These are phyloP conservation scores for Gastrodia elata DNA, from an alignment of 106 monocot species.

Conservation along the genomic window DNA sequence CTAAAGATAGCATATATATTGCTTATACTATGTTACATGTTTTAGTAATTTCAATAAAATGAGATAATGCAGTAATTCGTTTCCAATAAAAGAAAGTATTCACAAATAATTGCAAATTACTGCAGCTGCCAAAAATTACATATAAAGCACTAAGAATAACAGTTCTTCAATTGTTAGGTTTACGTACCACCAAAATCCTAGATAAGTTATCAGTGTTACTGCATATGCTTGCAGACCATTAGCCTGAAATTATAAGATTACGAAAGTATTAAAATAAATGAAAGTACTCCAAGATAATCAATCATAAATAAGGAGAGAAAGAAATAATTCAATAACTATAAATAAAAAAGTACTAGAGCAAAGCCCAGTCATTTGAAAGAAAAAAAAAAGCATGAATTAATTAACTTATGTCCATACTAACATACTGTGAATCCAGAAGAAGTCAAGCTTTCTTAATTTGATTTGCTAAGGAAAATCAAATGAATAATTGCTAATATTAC, in stretches of 20 bases:
- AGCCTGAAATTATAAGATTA: constrained; percentile 48
- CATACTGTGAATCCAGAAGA: background rate
- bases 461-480: background rate
- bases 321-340: background rate
- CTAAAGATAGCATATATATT: background rate
- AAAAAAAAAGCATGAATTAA: background rate
- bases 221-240: constrained; percentile 94
- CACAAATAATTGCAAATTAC: background rate
- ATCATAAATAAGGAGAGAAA: background rate
- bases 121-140: background rate
- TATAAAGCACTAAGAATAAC: background rate
- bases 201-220: constrained; percentile 76
- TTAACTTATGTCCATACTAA: background rate
- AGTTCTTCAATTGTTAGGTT: background rate
- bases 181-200: constrained; percentile 84
- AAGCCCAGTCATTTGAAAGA: background rate
- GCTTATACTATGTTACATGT: background rate
- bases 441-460: background rate
- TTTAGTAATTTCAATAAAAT: background rate
- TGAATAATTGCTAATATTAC: background rate
- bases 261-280: background rate
- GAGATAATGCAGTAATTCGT: background rate
- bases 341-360: too few species aligned
- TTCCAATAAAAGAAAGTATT: background rate
- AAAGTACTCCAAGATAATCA: too few species aligned